phyloP scores from a whole-genome alignment of 139 green algal genomes.

The Nannochloris sp. region DNA sequence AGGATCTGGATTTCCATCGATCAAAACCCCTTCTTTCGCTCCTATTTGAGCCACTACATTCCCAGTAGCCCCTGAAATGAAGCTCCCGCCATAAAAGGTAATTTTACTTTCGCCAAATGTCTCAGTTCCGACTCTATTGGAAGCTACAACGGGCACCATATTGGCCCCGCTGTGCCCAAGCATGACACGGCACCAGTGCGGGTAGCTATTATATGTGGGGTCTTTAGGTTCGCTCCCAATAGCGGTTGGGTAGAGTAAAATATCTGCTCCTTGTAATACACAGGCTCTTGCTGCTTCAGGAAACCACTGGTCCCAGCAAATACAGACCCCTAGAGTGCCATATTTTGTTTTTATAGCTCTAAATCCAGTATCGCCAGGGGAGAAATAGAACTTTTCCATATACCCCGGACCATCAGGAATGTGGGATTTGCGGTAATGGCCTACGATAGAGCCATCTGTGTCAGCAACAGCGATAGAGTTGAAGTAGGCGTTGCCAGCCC shows the following conservation, averaged over 20 bases:
- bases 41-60: slow-evolving; percentile 46
- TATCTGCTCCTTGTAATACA: slow-evolving; percentile 54
- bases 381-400: slow-evolving; percentile 75
- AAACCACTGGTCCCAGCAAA: slow-evolving; percentile 81
- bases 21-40: background rate
- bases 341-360: slow-evolving; percentile 47
- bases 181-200: slow-evolving; percentile 55
- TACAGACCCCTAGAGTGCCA: slow-evolving; percentile 42
- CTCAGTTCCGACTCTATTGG: slow-evolving; percentile 68
- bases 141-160: slow-evolving; percentile 60
- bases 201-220: slow-evolving; percentile 42
- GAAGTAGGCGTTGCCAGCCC: slow-evolving; percentile 47
- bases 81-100: slow-evolving; percentile 74
- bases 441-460: slow-evolving; percentile 43
- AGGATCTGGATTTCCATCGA: slow-evolving; percentile 19
- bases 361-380: slow-evolving; percentile 66
- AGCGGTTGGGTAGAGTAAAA: slow-evolving; percentile 67
- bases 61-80: slow-evolving; percentile 52
- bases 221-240: slow-evolving; percentile 60
- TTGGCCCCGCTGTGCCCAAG: slow-evolving; percentile 62
- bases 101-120: slow-evolving; percentile 35
- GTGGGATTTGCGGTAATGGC: slow-evolving; percentile 65
- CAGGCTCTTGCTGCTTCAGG: slow-evolving; percentile 50
- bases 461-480: slow-evolving; percentile 61
- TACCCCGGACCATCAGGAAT: slow-evolving; percentile 66